Conservation (phyloP, 805 yeast genomes). For the Candida michaelii region DNA sequence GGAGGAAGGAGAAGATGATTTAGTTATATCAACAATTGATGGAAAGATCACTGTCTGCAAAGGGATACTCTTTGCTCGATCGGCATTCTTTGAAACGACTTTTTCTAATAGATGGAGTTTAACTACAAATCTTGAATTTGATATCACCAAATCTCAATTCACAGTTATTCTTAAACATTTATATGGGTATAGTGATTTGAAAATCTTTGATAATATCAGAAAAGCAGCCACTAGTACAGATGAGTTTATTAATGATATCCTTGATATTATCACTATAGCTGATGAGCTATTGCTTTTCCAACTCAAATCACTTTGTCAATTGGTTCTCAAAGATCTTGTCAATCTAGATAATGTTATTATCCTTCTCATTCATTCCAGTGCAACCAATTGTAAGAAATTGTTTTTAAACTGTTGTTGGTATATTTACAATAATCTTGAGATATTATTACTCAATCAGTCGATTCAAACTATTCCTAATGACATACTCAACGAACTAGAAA, state of each 20-base stretch:
- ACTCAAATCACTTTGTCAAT: conserved; percentile 61
- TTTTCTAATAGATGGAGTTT: conserved; percentile 56
- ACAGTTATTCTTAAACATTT: conserved; percentile 51
- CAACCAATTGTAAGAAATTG: conserved; percentile 52
- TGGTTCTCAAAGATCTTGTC: conserved; percentile 55
- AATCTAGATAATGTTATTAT: conserved; percentile 58
- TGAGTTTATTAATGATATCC: conserved; percentile 50
- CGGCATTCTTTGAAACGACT: conserved; percentile 61
- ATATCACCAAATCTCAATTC: conserved; percentile 44
- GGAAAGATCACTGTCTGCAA: conserved; percentile 50
- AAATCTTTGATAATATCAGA: conserved; percentile 36
- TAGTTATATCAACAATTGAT: conserved; percentile 46
- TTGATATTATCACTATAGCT: conserved; percentile 59
- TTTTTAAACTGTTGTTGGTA: conserved; percentile 66
- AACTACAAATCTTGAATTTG: conserved; percentile 35
- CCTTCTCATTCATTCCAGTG: conserved; percentile 54
- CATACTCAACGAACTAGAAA: conserved; percentile 26
- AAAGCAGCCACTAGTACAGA: conserved; percentile 21
- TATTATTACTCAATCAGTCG: conserved; percentile 50
- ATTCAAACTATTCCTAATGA: conserved; percentile 29
- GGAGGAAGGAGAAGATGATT: conserved; percentile 34
- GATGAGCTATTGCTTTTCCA: conserved; percentile 64
- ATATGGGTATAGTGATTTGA: conserved; percentile 51
- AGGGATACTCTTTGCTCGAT: conserved; percentile 52
- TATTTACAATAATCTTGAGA: conserved; percentile 62